Evolutionary conservation across 1,284 basidiomycete species (phyloP), one percentile per base, ranked within the genome.

Genomic region (Ustilago trichophora): DNA sequence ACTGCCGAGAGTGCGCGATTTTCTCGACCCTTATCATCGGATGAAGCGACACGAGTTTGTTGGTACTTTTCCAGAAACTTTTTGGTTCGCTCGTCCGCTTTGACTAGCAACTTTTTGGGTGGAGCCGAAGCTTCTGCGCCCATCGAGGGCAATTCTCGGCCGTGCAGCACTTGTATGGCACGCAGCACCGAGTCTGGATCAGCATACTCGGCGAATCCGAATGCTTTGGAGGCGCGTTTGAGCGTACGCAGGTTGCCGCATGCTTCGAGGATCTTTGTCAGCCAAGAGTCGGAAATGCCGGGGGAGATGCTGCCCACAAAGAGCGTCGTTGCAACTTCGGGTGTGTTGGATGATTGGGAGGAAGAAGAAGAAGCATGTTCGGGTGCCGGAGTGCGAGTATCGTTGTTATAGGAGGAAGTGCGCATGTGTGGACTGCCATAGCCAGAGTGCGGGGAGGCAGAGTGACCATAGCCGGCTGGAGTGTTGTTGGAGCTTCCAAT

Each of bases 271-370:
- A 97, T 85, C 55, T 87, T 85, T 69, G 90, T 90, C 43, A 97
- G 82, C 79, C 78, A 80, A 56, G 90, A 72, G 79, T 97, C 92
- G 0, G 88, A 89, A 63, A 96, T 91, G 4, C 93, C 94, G 21
- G 91, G 90, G 1, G 93, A 91, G 81, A 97, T 98, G 66, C 91
- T 91, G n/a, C 93, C 93, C 18, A 97, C 89, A 75, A 96, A 98
- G 12, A 95, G 85, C 22, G 81, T 83, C 0, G 88, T 89, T 2
- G 84, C 73, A 81, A 60, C 83, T 82, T 75, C 70, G 33, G 64
- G 45, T n/a, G n/a, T n/a, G n/a, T n/a, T n/a, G 9, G 32, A 56
- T 5, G 37, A 25, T 12, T 47, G 38, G 3, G 36, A 13, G 13
- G 33, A 44, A 10, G 53, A 46, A 15, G 59, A 48, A 13, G 38